Percentiles rank a stretch among this genome's conserved stretches.
Evolutionary conservation across 2,329 filamentous ascomycete species (phyloP).

Genomic region (Tolypocladium nubicola): DNA sequence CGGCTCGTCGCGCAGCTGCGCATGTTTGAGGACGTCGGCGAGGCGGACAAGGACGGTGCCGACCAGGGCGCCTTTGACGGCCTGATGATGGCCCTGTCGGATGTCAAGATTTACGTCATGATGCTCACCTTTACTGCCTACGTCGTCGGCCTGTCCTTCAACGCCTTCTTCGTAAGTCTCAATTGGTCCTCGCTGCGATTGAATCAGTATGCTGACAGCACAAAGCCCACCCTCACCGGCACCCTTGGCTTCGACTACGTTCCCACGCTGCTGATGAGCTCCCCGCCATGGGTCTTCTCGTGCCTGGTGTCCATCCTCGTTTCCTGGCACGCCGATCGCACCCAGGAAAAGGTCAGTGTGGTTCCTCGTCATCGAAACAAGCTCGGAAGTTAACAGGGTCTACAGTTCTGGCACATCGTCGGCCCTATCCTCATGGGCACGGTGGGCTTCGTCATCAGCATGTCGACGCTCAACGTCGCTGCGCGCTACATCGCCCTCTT

Average conservation of each 20-base stretch:
- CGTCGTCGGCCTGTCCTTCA: slow-evolving; percentile 47
- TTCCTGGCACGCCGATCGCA: slow-evolving; percentile 45
- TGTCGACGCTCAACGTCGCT: slow-evolving; percentile 43
- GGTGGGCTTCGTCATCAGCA: slow-evolving; percentile 48
- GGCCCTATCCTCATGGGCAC: slow-evolving; percentile 42
- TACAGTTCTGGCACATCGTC: slow-evolving; percentile 46
- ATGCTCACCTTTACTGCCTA: slow-evolving; percentile 52
- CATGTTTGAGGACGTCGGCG: slow-evolving; percentile 47
- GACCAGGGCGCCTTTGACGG: slow-evolving; percentile 42
- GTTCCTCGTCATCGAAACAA: fast-evolving
- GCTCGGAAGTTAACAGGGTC: background rate
- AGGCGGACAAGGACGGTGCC: slow-evolving; percentile 39
- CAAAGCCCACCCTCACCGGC: slow-evolving; percentile 36
- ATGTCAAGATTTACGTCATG: slow-evolving; percentile 53
- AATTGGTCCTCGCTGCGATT: too few relatives aligned
- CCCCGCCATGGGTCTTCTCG: slow-evolving; percentile 48
- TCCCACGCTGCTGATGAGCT: slow-evolving; percentile 43
- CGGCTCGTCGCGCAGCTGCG: slow-evolving; percentile 40
- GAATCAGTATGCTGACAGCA: background rate
- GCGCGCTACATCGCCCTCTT: slow-evolving; percentile 52
- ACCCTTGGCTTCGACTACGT: slow-evolving; percentile 43
- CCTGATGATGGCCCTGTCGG: slow-evolving; percentile 47
- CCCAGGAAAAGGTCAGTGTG: slow-evolving; percentile 36
- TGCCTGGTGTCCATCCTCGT: slow-evolving; percentile 44
- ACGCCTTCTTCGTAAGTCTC: slow-evolving; percentile 43